Evolutionary conservation across 306 rosid genomes (phyloP), one percentile per base, ranked within the genome.

Genomic region (Sicyos edulis): DNA sequence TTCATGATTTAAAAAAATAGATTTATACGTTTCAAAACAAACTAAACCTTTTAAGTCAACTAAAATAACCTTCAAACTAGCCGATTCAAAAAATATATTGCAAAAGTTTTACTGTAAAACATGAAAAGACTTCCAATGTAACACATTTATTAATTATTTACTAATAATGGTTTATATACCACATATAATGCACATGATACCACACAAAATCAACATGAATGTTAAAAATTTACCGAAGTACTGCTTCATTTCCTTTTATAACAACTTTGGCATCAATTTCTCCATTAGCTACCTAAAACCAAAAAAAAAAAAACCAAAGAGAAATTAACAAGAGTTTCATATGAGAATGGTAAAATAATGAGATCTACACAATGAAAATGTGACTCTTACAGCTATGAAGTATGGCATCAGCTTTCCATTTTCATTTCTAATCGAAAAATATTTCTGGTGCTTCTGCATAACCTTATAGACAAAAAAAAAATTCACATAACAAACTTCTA

Each of bases 371-470:
- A 55, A 14, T 7, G 47, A 47, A 52, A 74, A 72, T 29, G 77
- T 71, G 79, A 68, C 70, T 79, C 98, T 83, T 76, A 90, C 98
- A 76, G 98, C 90, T 77, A 90, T 80, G 82, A 92, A 92, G 84
- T 84, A 92, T 32, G 96, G 98, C 83, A 92, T 75, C 52, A 92
- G 79, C 70, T 5, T 82, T 70, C 98, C 93, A 60, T 74, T 67
- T 34, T 81, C 73, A 78, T 88, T 89, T 47, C 81, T 83, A 57
- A 92, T 76, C 56, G 96, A 89, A 80, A 92, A 85, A 83, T 90
- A 92, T 54, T 88, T 92, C 73, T 92, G 98, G 80, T 92, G 98
- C 85, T 90, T 92, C 84, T 92, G 96, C 98, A 90, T 92, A 83
- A 92, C 98, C 98, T 92, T 88, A 78, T 65, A 63, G 13, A 80